phyloP scores from a whole-genome alignment of 768 basidiomycete genomes.

The Pulveroboletus sp. region DNA sequence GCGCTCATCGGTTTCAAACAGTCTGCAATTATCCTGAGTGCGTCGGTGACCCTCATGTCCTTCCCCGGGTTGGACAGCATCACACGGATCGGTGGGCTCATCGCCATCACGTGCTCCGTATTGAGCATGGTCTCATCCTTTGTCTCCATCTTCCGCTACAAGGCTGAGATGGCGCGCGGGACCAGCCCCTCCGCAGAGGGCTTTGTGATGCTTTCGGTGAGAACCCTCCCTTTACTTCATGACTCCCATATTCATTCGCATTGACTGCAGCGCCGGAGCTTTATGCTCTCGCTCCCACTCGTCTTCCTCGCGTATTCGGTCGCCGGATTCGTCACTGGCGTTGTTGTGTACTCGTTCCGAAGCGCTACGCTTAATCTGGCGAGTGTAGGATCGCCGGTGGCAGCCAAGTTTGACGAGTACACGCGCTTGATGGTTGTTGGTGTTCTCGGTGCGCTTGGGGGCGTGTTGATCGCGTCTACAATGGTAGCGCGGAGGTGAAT shows the following conservation, averaged over 20 bases:
- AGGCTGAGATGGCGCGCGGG: constrained; percentile 58
- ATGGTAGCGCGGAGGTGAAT: constrained; percentile 27
- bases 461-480: constrained; percentile 55
- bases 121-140: constrained; percentile 69
- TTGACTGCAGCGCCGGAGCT: constrained; percentile 40
- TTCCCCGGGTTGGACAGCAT: constrained; percentile 70
- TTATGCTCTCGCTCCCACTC: constrained; percentile 69
- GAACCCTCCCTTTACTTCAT: constrained; percentile 8
- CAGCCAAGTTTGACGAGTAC: constrained; percentile 53
- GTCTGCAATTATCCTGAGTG: constrained; percentile 80
- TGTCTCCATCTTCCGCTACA: constrained; percentile 67
- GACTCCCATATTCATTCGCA: not conserved
- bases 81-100: constrained; percentile 61
- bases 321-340: constrained; percentile 61
- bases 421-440: constrained; percentile 64
- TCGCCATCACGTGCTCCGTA: constrained; percentile 66
- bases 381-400: constrained; percentile 27
- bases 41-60: constrained; percentile 78
- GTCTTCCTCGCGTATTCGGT: constrained; percentile 74
- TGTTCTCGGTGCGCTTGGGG: constrained; percentile 59
- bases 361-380: constrained; percentile 43
- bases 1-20: constrained; percentile 27
- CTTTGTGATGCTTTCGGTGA: constrained; percentile 52
- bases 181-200: constrained; percentile 47
- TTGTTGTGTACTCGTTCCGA: constrained; percentile 64